Evolutionary conservation across 83 land plant species (phyloP).

Genomic region (Diphasiastrum complanatum): DNA sequence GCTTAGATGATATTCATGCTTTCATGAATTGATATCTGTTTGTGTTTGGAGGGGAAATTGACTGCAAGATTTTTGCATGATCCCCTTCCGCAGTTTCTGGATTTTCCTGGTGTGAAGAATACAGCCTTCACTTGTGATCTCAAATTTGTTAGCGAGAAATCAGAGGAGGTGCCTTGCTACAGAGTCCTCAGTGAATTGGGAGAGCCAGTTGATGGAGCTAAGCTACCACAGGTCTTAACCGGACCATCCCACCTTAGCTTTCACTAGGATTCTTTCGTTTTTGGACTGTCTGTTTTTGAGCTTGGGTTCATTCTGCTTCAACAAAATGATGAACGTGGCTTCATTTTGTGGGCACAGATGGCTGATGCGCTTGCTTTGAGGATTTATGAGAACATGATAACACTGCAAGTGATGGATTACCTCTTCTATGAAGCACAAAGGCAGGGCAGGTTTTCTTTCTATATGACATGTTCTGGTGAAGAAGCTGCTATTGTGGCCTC

Average conservation of each 20-base stretch:
- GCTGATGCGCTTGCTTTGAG: not conserved
- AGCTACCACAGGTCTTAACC: not conserved
- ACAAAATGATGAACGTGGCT: too few species aligned
- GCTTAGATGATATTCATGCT: too few species aligned
- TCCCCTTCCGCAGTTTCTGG: not conserved
- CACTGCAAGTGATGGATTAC: not conserved
- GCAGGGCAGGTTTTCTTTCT: constrained; percentile 10
- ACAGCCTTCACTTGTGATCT: constrained; percentile 1
- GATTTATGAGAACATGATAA: constrained; percentile 4
- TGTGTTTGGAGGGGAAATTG: too few species aligned
- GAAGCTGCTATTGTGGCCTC: constrained; percentile 8
- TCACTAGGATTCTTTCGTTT: not conserved
- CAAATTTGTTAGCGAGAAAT: not conserved
- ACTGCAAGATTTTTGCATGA: too few species aligned
- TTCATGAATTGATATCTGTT: too few species aligned
- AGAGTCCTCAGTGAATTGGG: not conserved
- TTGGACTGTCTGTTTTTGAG: not conserved
- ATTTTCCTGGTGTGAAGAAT: constrained; percentile 14
- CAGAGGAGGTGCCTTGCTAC: constrained; percentile 6
- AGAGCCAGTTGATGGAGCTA: not conserved
- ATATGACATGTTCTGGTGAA: constrained; percentile 2
- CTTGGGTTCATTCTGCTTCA: not conserved
- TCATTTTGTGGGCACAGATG: too few species aligned
- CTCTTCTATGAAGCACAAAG: constrained; percentile 14
- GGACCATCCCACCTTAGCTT: not conserved